Evolutionary conservation across 139 green algal species (phyloP), one percentile per base, ranked within the genome.

Genomic region (Micractinium sp.): DNA sequence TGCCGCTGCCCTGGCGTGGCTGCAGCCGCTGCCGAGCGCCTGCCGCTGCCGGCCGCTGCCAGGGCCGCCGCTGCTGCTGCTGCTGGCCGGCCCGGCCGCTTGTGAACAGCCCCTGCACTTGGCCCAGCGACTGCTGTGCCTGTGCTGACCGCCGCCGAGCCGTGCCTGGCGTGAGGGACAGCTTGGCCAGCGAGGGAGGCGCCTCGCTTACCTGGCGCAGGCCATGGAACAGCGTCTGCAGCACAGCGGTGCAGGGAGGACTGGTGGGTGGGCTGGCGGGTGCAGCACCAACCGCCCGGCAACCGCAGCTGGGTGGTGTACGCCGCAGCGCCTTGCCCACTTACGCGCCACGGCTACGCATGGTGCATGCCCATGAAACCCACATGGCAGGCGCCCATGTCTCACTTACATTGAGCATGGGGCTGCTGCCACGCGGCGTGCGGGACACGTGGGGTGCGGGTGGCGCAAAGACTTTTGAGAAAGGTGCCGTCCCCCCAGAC

Each of bases 391-490:
- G 47, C 47, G 47, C 47, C 47, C 47, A 5, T 56, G 47, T 56
- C 47, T 9, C 47, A 56, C 47, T 71, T 12, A 71, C 63, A 27
- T 27, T 71, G 63, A 71, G 14, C 20, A 71, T 25, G 63, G 20
- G 63, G 2, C 20, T 31, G 63, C 12, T 12, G 22, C 20, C 63
- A 27, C 22, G 63, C 12, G 63, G 14, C 9, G 14, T 25, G 20
- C 63, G 63, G 20, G 63, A 27, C 63, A 27, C 63, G 22, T 27
- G 63, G 20, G 27, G 63, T 27, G 61, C 36, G 20, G 66, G 83
- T 16, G 27, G 83, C 14, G 83, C 83, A 69, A 87, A 87, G 15
- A 39, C 66, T 29, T 63, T 87, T 39, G 67, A 22, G 39, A 87
- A 80, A 5, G 83, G 83, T 18, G n/a, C 41, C 3, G 33, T 16